Base-by-base conservation (phyloP, 495 filamentous ascomycete genomes). In the Aspergillus cavernicola region DNA sequence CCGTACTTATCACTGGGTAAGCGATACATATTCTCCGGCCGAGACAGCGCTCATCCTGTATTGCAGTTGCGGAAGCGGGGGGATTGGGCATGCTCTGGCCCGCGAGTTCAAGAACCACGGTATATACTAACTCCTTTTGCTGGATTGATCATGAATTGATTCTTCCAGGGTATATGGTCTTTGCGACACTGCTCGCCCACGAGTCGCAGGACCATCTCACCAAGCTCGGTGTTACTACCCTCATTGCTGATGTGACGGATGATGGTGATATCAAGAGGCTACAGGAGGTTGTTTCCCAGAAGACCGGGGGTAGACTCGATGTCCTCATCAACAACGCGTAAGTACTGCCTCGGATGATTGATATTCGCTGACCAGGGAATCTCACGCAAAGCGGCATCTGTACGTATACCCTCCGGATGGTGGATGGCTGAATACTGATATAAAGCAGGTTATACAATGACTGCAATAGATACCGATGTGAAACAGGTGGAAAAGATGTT, bases 381-480 rank as follows among this genome's bases (percentile, higher is more conserved):
- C n/a, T n/a, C n/a, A n/a, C n/a, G n/a, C n/a, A n/a, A n/a, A 35
- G 32, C 32, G 32, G 32, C 4, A 35, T 35, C 9, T 35, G 32
- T 35, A 35, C 12, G 32, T 15, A 11, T 31, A 5, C 28, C 28
- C 5, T 31, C 28, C 28, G n/a, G n/a, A n/a, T n/a, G n/a, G n/a
- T n/a, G n/a, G n/a, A n/a, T n/a, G n/a, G n/a, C n/a, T n/a, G n/a
- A n/a, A 31, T 11, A 5, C 28, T 31, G 6, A 39, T 2, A 18
- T 18, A 4, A 9, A 28, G 15, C 40, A 45, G 42, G 24, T n/a
- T 70, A 69, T 33, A 68, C 62, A 0, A 70, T 70, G 67, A 52
- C 67, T 2, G 63, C 61, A 0, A 57, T 56, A 2, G 67, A 70
- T 43, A 66, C 65, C 0, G 63, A 70, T 13, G 51, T 66, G 6